Base-by-base conservation (phyloP, 2,329 filamentous ascomycete genomes). In the Corinectria fuckeliana region DNA sequence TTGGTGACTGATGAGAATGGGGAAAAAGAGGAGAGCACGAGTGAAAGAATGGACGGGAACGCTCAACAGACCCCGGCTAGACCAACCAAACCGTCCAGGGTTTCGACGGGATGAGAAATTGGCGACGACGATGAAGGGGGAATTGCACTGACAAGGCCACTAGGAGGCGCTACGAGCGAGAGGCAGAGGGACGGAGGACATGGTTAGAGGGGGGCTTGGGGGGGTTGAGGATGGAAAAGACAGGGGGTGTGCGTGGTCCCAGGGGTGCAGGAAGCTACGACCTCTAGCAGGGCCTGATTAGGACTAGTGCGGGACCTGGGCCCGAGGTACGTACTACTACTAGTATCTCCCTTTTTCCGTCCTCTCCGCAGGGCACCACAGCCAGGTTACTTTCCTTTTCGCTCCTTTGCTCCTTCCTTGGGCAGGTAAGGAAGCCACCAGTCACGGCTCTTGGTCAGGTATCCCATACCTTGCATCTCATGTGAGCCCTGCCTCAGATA, bases 51-150 rank as follows among this genome's bases (percentile, higher is more conserved):
- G 44, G 50, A 62, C 56, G 50, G 56, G 25, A 59, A 58, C 52
- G 54, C 44, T 56, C 56, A 52, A 62, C 13, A 45, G 50, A 64
- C 49, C 54, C 60, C 59, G 58, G 64, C 52, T 63, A 57, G 60
- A 47, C 59, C 59, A 65, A 58, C 52, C 47, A 66, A 61, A 52
- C 44, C 55, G 32, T 41, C 66, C 58, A 56, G 56, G 60, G 58
- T 50, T 56, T 42, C 36, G 57, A 62, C 60, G 62, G 61, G 64
- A 69, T 49, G 66, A 69, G 67, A 69, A 69, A 68, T 69, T 68
- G 67, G 65, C 55, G 62, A 60, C 56, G 58, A 59, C 61, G 54
- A 70, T 70, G 66, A 70, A 69, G 68, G 68, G 68, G 67, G 68
- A 61, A 66, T 68, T 67, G 60, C 58, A 64, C 55, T 68, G 60